phyloP scores from a whole-genome alignment of 768 basidiomycete species.

The Mycena alexandri region DNA sequence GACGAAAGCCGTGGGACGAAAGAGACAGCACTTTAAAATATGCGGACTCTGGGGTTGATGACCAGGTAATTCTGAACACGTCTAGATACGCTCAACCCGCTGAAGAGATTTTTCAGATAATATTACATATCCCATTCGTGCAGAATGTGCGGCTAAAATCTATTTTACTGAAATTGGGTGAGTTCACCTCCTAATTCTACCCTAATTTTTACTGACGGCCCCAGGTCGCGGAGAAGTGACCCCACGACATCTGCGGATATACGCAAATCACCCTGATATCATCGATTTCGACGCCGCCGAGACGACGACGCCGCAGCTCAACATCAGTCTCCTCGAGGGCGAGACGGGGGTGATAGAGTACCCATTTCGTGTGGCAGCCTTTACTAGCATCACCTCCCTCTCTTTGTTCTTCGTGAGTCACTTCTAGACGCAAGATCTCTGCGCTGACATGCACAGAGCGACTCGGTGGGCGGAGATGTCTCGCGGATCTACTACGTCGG shows the following conservation, averaged over 20 bases:
- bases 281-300: slow-evolving; percentile 85
- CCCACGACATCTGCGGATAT: slow-evolving; percentile 81
- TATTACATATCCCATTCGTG: slow-evolving; percentile 85
- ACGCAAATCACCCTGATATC: slow-evolving; percentile 79
- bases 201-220: neutral
- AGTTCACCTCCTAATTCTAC: slow-evolving; percentile 31
- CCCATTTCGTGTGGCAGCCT: slow-evolving; percentile 80
- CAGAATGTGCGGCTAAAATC: slow-evolving; percentile 84
- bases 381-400: slow-evolving; percentile 78
- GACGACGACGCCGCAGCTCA: slow-evolving; percentile 73
- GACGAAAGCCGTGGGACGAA: slow-evolving; percentile 72
- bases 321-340: slow-evolving; percentile 79
- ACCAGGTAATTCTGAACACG: slow-evolving; percentile 67
- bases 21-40: slow-evolving; percentile 75
- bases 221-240: slow-evolving; percentile 83
- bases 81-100: slow-evolving; percentile 25
- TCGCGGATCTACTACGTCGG: slow-evolving; percentile 84
- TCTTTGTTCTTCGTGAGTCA: slow-evolving; percentile 86
- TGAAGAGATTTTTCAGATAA: slow-evolving; percentile 61
- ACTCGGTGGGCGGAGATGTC: slow-evolving; percentile 73
- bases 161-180: slow-evolving; percentile 82
- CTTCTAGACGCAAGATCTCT: slow-evolving; percentile 10
- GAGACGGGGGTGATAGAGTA: slow-evolving; percentile 80
- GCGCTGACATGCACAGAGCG: slow-evolving; percentile 58
- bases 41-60: slow-evolving; percentile 86